phyloP scores from a whole-genome alignment of 768 basidiomycete genomes.

The Pholiota microspora region DNA sequence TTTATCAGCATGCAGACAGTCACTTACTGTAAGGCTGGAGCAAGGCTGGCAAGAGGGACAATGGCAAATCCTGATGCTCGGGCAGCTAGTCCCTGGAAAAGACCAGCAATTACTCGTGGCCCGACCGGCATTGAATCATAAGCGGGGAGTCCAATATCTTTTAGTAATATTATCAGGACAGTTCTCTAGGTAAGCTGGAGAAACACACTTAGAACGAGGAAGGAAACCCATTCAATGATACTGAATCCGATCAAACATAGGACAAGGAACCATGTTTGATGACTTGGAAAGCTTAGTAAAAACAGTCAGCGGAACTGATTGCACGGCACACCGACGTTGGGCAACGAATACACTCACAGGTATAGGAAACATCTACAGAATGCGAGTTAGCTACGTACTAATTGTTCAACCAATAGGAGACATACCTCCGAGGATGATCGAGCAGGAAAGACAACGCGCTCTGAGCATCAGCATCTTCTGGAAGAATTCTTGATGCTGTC shows the following conservation, averaged over 20 bases:
- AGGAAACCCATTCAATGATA: slow-evolving; percentile 65
- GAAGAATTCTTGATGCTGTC: slow-evolving; percentile 51
- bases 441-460: slow-evolving; percentile 70
- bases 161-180: neutral
- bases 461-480: slow-evolving; percentile 39
- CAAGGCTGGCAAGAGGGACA: slow-evolving; percentile 43
- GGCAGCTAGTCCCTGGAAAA: slow-evolving; percentile 54
- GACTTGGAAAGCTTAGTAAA: slow-evolving; percentile 54
- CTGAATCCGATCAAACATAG: slow-evolving; percentile 56
- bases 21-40: slow-evolving; percentile 68
- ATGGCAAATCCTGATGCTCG: slow-evolving; percentile 54
- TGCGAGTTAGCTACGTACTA: neutral
- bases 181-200: too few relatives aligned
- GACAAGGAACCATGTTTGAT: slow-evolving; percentile 74
- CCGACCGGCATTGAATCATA: slow-evolving; percentile 37
- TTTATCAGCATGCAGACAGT: neutral
- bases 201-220: slow-evolving; percentile 54
- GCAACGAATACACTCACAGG: slow-evolving; percentile 36
- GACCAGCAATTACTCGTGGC: slow-evolving; percentile 38
- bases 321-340: too few relatives aligned
- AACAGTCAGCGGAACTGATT: too few relatives aligned
- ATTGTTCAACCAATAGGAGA: neutral
- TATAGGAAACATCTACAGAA: slow-evolving; percentile 58
- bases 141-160: slow-evolving; percentile 40
- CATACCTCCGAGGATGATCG: slow-evolving; percentile 70